Conservation (phyloP, 306 rosid species). For the Biancaea sappan region DNA sequence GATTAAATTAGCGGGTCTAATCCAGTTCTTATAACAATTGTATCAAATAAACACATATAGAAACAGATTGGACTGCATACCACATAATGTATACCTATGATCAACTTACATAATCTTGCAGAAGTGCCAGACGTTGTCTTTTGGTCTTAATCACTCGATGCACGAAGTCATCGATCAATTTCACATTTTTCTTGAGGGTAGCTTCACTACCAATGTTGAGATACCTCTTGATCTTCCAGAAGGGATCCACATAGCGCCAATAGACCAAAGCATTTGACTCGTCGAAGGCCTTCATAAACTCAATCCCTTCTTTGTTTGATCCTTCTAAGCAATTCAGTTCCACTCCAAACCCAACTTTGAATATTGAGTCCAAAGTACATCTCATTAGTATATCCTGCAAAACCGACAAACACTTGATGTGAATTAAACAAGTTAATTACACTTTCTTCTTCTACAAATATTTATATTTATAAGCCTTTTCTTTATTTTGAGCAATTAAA, state of each 20-base stretch:
- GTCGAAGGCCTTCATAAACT: conserved; percentile 76
- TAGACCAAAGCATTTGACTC: conserved; percentile 60
- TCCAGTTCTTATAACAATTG: too few species aligned
- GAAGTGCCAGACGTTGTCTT: conserved; percentile 40
- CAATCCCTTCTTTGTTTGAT: conserved; percentile 56
- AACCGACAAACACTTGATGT: not conserved
- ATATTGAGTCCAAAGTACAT: conserved; percentile 72
- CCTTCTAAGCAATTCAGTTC: conserved; percentile 76
- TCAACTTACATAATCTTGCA: conserved; percentile 51
- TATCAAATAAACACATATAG: too few species aligned
- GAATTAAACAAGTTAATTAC: too few species aligned
- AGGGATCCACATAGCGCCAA: conserved; percentile 76
- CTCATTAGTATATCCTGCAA: conserved; percentile 67
- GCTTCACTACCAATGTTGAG: conserved; percentile 73
- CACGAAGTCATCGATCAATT: conserved; percentile 54
- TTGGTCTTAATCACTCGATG: conserved; percentile 49
- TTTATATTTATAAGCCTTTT: too few species aligned
- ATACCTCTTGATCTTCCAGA: conserved; percentile 66
- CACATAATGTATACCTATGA: not conserved
- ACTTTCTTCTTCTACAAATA: too few species aligned
- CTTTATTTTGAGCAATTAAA: too few species aligned
- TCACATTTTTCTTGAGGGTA: conserved; percentile 50
- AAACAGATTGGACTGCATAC: too few species aligned
- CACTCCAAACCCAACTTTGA: conserved; percentile 90
- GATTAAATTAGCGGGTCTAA: too few species aligned